Evolutionary conservation across 257 asterid genomes (phyloP).

Genomic region (Forsythia viridissima): DNA sequence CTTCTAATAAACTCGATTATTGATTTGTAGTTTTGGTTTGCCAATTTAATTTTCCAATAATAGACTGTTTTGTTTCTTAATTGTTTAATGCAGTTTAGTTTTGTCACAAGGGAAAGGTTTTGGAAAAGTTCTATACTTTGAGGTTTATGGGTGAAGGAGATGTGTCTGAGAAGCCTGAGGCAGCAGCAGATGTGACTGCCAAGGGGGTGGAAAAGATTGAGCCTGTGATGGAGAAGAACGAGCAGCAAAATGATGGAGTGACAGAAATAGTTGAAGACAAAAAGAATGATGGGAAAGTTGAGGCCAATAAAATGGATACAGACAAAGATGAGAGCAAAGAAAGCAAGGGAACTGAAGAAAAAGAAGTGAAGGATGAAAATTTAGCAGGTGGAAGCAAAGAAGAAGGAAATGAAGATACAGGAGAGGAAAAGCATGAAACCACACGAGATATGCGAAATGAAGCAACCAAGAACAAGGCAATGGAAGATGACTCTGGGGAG

Average conservation of each 20-base stretch:
- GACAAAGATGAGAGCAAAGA: background rate
- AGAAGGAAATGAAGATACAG: background rate
- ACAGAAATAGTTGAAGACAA: constrained; percentile 3
- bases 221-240: constrained; percentile 12
- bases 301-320: background rate
- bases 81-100: background rate
- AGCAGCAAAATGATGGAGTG: constrained; percentile 23
- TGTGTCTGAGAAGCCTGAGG: background rate
- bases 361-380: background rate
- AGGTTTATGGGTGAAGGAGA: background rate
- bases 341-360: background rate
- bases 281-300: background rate
- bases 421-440: background rate
- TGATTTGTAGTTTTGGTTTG: background rate
- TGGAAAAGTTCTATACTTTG: background rate
- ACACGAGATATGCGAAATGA: background rate
- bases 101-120: background rate
- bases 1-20: background rate
- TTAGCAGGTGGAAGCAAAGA: background rate
- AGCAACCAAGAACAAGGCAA: constrained; percentile 14
- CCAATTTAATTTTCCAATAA: background rate
- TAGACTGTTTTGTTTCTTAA: background rate
- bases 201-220: constrained; percentile 8
- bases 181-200: background rate
- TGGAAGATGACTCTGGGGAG: constrained; percentile 24